phyloP scores from a whole-genome alignment of 2,329 filamentous ascomycete genomes.

The Colletotrichum coccodes region DNA sequence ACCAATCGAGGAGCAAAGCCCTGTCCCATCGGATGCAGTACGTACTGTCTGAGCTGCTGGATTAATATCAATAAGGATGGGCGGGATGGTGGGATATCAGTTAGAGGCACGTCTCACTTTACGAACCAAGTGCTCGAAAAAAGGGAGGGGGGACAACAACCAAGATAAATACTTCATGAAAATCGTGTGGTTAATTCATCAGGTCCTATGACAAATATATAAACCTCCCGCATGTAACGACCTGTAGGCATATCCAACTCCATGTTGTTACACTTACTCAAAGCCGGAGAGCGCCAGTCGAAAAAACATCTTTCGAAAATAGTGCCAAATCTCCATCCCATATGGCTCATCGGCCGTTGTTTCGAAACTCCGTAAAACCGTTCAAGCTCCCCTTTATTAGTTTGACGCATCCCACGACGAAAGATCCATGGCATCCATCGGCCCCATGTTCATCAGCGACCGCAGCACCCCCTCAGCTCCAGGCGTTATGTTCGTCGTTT shows the following conservation, averaged over 20 bases:
- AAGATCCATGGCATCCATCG: conserved; percentile 70
- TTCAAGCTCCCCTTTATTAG: not conserved
- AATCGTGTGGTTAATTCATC: not conserved
- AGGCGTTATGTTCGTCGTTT: conserved; percentile 60
- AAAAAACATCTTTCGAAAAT: not conserved
- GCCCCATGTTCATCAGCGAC: conserved; percentile 66
- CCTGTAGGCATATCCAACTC: not conserved
- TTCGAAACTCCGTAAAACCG: not conserved
- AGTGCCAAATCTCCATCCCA: not conserved
- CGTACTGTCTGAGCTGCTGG: not conserved
- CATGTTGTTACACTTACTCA: not conserved
- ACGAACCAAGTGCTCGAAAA: not conserved
- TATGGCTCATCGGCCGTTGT: not conserved
- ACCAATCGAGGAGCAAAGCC: not conserved
- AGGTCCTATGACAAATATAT: not conserved
- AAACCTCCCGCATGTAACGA: not conserved
- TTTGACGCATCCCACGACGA: conserved; percentile 55
- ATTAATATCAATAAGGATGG: not conserved
- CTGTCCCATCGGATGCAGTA: not conserved
- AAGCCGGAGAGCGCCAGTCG: not conserved
- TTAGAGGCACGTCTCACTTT: not conserved
- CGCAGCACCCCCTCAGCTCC: conserved; percentile 67
- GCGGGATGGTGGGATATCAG: not conserved
- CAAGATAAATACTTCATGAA: not conserved
- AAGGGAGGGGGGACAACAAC: too few relatives aligned